phyloP scores from a whole-genome alignment of 768 basidiomycete genomes.

The Lentinula sp. region DNA sequence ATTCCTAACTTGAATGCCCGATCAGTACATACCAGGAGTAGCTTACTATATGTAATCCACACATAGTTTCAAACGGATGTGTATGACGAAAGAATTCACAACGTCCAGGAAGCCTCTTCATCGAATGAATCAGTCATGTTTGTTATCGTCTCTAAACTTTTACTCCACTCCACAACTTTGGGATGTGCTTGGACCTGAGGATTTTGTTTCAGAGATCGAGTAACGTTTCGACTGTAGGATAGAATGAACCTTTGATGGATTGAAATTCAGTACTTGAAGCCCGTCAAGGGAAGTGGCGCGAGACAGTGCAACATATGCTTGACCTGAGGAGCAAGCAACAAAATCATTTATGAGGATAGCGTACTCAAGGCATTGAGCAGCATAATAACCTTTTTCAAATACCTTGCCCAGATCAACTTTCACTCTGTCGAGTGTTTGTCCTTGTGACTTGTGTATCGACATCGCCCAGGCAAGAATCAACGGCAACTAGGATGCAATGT shows the following conservation, averaged over 20 bases:
- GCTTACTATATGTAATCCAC: too few relatives aligned
- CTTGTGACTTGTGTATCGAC: conserved; percentile 98
- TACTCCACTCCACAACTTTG: conserved; percentile 9
- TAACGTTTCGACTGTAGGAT: not conserved
- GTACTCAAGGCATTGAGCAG: not conserved
- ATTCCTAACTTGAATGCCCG: too few relatives aligned
- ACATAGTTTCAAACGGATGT: too few relatives aligned
- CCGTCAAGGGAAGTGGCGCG: conserved; percentile 84
- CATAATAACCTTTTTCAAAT: conserved; percentile 75
- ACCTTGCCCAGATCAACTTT: conserved; percentile 91
- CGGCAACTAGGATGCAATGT: conserved; percentile 50
- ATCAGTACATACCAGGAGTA: too few relatives aligned
- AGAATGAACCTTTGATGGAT: conserved; percentile 55
- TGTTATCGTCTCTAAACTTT: conserved; percentile 7
- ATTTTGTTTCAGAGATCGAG: not conserved
- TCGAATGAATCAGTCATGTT: not conserved
- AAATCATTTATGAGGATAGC: too few relatives aligned
- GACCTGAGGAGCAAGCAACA: conserved; percentile 38
- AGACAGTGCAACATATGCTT: conserved; percentile 88
- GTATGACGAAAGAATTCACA: not conserved
- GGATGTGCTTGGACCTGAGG: conserved; percentile 7
- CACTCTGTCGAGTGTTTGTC: conserved; percentile 92
- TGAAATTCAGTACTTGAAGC: conserved; percentile 79
- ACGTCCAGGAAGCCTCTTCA: conserved; percentile 1
- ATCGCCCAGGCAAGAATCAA: conserved; percentile 95